Conservation (phyloP, 495 filamentous ascomycete genomes). For the Lasiosphaeria miniovina region DNA sequence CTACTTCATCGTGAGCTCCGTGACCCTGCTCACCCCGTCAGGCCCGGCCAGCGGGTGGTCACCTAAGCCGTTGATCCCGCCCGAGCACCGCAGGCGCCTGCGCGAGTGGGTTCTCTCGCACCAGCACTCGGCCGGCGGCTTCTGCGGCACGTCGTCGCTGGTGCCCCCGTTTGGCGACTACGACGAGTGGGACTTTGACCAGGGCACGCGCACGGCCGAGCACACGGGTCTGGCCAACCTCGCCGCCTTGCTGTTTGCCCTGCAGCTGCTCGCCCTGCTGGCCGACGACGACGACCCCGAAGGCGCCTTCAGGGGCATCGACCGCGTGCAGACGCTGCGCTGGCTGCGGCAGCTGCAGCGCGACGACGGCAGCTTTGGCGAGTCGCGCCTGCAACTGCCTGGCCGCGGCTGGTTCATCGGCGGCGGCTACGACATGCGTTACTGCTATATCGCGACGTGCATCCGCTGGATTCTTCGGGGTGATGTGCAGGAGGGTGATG, state of each 20-base stretch:
- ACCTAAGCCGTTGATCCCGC: slow-evolving; percentile 29
- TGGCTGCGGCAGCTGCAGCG: slow-evolving; percentile 81
- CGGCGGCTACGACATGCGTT: slow-evolving; percentile 80
- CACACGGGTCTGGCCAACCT: slow-evolving; percentile 78
- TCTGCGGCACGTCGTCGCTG: slow-evolving; percentile 68
- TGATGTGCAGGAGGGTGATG: slow-evolving; percentile 47
- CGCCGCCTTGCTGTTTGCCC: slow-evolving; percentile 83
- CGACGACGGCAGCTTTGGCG: slow-evolving; percentile 86
- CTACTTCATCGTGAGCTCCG: slow-evolving; percentile 66
- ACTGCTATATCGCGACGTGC: slow-evolving; percentile 76
- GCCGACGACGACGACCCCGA: slow-evolving; percentile 62
- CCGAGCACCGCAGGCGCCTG: slow-evolving; percentile 31
- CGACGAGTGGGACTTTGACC: slow-evolving; percentile 31
- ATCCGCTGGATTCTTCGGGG: slow-evolving; percentile 81
- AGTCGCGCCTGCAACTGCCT: slow-evolving; percentile 57
- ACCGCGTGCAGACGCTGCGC: slow-evolving; percentile 60
- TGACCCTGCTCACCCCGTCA: slow-evolving; percentile 39
- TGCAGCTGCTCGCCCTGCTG: slow-evolving; percentile 69
- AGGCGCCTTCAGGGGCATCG: slow-evolving; percentile 51
- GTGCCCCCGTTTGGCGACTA: slow-evolving; percentile 35
- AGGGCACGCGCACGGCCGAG: slow-evolving; percentile 37
- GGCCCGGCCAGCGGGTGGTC: slow-evolving; percentile 8
- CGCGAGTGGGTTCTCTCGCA: slow-evolving; percentile 60
- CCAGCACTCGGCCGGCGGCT: slow-evolving; percentile 75
- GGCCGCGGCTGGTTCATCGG: slow-evolving; percentile 52